These are phyloP conservation scores for Passalora sequoiae DNA, from an alignment of 2,329 filamentous ascomycete genomes.

Conservation along the genomic window DNA sequence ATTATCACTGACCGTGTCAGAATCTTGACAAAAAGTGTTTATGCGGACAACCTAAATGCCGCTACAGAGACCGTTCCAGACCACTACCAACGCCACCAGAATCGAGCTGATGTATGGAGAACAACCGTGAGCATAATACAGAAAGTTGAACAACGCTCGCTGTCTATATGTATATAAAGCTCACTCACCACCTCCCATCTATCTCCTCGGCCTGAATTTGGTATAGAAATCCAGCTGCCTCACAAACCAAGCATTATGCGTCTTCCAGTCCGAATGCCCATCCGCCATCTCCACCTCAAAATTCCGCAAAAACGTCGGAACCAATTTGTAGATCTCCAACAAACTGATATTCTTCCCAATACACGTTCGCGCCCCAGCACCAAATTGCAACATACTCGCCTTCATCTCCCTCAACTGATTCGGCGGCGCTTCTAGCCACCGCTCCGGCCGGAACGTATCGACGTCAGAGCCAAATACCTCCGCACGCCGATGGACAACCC, in stretches of 20 bases:
- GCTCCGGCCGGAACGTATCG: conserved; percentile 62
- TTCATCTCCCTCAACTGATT: conserved; percentile 61
- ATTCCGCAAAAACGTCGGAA: conserved; percentile 55
- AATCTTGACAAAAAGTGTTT: conserved; percentile 52
- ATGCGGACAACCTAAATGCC: conserved; percentile 51
- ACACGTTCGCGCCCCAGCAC: conserved; percentile 65
- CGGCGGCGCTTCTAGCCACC: conserved; percentile 56
- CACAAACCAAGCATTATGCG: conserved; percentile 53
- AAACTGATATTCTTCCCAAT: conserved; percentile 52
- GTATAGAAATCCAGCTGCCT: conserved; percentile 43
- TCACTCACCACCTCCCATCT: no score
- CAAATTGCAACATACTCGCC: conserved; percentile 67
- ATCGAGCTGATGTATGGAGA: background rate
- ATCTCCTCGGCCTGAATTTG: conserved; percentile 37
- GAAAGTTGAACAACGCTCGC: no score
- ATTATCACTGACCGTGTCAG: conserved; percentile 4
- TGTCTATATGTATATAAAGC: conserved; percentile 7
- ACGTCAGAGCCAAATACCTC: conserved; percentile 65
- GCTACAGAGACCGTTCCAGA: conserved; percentile 34
- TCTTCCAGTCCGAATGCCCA: conserved; percentile 41
- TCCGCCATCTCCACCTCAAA: conserved; percentile 54
- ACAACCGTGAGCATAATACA: no score
- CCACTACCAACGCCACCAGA: conserved; percentile 10
- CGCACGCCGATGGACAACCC: conserved; percentile 65
- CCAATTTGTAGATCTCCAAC: conserved; percentile 49